A percentile compares a stretch with the other conserved stretches of the same genome.
These are phyloP conservation scores for Candida xiaguanensis DNA, from an alignment of 805 yeast species.

Conservation along the genomic window DNA sequence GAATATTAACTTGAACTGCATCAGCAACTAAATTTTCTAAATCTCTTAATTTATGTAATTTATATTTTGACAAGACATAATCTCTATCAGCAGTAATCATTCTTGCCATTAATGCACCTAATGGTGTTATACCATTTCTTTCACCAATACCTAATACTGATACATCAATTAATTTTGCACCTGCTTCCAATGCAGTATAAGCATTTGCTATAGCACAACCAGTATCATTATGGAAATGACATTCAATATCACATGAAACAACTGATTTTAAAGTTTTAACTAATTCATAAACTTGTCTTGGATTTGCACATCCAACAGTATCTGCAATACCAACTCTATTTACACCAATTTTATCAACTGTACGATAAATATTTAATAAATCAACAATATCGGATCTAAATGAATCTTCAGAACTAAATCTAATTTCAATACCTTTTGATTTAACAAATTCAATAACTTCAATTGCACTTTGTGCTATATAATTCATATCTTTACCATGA, in stretches of 20 bases:
- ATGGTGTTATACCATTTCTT: slow-evolving; percentile 60
- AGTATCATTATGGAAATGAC: slow-evolving; percentile 62
- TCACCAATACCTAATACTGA: slow-evolving; percentile 62
- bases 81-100: slow-evolving; percentile 62
- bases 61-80: slow-evolving; percentile 55
- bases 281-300: slow-evolving; percentile 59
- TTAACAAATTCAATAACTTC: slow-evolving; percentile 60
- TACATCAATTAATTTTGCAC: slow-evolving; percentile 56
- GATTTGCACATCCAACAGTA: slow-evolving; percentile 63
- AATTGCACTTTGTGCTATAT: slow-evolving; percentile 52
- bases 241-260: slow-evolving; percentile 56
- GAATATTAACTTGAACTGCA: slow-evolving; percentile 55
- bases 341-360: slow-evolving; percentile 61
- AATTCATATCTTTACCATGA: slow-evolving; percentile 61
- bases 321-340: slow-evolving; percentile 63
- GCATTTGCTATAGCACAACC: slow-evolving; percentile 65
- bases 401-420: slow-evolving; percentile 58
- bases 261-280: slow-evolving; percentile 56
- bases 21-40: slow-evolving; percentile 58
- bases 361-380: slow-evolving; percentile 53
- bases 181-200: slow-evolving; percentile 60
- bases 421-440: slow-evolving; percentile 56
- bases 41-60: slow-evolving; percentile 53
- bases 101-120: slow-evolving; percentile 61
- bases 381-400: slow-evolving; percentile 60